These are phyloP conservation scores for Saururus chinensis DNA, from an alignment of 164 flowering plant species.

Conservation along the genomic window DNA sequence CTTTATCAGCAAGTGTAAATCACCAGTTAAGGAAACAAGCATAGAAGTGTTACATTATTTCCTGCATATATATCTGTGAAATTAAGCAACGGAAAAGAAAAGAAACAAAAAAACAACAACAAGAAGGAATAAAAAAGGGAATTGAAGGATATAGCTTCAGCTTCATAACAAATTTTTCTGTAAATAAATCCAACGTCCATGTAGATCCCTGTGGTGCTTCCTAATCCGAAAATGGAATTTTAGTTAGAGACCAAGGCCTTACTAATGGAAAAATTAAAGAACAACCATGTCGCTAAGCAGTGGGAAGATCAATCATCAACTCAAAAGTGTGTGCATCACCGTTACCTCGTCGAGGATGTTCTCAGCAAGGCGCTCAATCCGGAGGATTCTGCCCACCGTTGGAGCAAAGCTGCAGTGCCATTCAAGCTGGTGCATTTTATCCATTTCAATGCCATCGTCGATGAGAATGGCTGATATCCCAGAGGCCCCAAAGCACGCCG, in stretches of 20 bases:
- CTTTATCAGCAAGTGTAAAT: conserved; percentile 39
- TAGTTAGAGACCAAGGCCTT: background rate
- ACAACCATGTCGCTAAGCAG: too few species aligned
- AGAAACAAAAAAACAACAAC: conserved; percentile 1
- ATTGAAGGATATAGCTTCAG: conserved; percentile 83
- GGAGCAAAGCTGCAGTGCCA: conserved; percentile 61
- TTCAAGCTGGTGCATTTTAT: conserved; percentile 54
- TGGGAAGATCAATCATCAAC: too few species aligned
- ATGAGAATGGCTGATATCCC: conserved; percentile 52
- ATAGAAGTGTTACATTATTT: background rate
- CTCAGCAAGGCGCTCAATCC: conserved; percentile 80
- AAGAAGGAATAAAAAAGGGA: conserved; percentile 2
- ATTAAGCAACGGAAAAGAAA: background rate
- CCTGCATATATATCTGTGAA: background rate
- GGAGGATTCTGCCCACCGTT: conserved; percentile 50
- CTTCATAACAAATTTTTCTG: conserved; percentile 33
- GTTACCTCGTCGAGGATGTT: conserved; percentile 61
- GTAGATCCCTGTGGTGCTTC: conserved; percentile 32
- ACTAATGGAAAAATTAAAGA: too few species aligned
- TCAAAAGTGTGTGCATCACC: background rate
- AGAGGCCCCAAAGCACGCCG: conserved; percentile 60
- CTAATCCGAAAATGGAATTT: conserved; percentile 20
- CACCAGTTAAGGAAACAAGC: conserved; percentile 35
- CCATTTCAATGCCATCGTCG: conserved; percentile 78
- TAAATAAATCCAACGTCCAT: conserved; percentile 76